Conservation (phyloP, 164 flowering plant species). For the Echeveria elegans region DNA sequence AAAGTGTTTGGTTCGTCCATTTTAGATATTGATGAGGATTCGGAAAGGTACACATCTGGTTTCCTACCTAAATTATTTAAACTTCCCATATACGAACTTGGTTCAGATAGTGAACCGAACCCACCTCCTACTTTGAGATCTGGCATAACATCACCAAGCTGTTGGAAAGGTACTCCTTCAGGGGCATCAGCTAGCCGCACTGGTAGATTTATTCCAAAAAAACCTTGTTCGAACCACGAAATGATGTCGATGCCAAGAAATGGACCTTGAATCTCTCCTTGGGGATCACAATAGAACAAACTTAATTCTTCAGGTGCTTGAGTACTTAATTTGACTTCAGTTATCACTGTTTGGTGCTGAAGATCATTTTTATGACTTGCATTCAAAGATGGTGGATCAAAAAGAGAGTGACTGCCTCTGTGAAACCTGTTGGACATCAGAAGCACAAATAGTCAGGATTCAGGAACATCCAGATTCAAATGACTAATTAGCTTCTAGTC, state of each 20-base stretch:
- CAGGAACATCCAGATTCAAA: not conserved
- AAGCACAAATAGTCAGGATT: not conserved
- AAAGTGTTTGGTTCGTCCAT: not conserved
- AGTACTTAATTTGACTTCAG: constrained; percentile 17
- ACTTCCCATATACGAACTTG: constrained; percentile 17
- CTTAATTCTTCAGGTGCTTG: constrained; percentile 53
- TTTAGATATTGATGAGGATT: not conserved
- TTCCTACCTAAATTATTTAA: constrained; percentile 25
- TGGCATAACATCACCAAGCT: constrained; percentile 72
- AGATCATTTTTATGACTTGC: constrained; percentile 16
- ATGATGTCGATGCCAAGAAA: constrained; percentile 78
- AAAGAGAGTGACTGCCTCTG: not conserved
- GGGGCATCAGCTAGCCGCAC: constrained; percentile 74
- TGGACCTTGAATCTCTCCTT: constrained; percentile 87
- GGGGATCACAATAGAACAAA: constrained; percentile 80
- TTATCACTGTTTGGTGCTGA: constrained; percentile 14
- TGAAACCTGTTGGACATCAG: not conserved
- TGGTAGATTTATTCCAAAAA: constrained; percentile 72
- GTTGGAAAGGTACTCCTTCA: constrained; percentile 54
- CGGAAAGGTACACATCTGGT: constrained; percentile 18
- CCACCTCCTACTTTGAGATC: constrained; percentile 32
- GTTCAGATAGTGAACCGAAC: constrained; percentile 15
- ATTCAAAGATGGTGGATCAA: constrained; percentile 17
- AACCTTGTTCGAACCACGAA: constrained; percentile 88
- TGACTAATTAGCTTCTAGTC: not conserved